Percentiles rank a stretch among this genome's conserved stretches.
These are phyloP conservation scores for Dothistroma septosporum DNA, from an alignment of 2,329 filamentous ascomycete species.

Conservation along the genomic window DNA sequence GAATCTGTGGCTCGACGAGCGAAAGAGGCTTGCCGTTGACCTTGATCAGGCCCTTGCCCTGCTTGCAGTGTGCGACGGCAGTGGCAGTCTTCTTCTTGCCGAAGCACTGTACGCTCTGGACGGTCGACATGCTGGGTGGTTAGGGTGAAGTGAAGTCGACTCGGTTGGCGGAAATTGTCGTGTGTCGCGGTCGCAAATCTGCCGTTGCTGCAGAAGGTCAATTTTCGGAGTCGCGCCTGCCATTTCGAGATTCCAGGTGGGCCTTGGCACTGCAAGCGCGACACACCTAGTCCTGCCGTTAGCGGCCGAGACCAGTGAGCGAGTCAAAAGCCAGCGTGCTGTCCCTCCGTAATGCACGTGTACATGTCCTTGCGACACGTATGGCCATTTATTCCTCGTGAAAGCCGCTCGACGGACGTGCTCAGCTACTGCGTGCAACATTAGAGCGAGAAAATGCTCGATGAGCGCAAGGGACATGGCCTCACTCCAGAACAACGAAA, in stretches of 20 bases:
- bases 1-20: conserved; percentile 92
- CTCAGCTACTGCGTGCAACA: background rate
- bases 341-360: background rate
- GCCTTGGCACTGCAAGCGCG: background rate
- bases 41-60: conserved; percentile 88
- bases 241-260: background rate
- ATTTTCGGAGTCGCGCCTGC: conserved; percentile 1
- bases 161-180: conserved; percentile 9
- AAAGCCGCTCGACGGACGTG: background rate
- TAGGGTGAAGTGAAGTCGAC: conserved; percentile 8
- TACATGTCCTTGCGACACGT: background rate
- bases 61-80: conserved; percentile 91
- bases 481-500: background rate
- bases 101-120: conserved; percentile 76
- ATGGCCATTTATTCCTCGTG: too few species aligned
- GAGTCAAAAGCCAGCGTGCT: background rate
- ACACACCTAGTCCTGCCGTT: background rate
- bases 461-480: background rate
- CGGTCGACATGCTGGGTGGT: conserved; percentile 61
- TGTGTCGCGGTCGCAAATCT: conserved; percentile 12
- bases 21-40: conserved; percentile 96
- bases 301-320: background rate
- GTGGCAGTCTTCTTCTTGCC: conserved; percentile 71
- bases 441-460: too few species aligned
- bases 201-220: background rate